These are phyloP conservation scores for Hymenoscyphus repandus DNA, from an alignment of 2,329 filamentous ascomycete species.

Conservation along the genomic window DNA sequence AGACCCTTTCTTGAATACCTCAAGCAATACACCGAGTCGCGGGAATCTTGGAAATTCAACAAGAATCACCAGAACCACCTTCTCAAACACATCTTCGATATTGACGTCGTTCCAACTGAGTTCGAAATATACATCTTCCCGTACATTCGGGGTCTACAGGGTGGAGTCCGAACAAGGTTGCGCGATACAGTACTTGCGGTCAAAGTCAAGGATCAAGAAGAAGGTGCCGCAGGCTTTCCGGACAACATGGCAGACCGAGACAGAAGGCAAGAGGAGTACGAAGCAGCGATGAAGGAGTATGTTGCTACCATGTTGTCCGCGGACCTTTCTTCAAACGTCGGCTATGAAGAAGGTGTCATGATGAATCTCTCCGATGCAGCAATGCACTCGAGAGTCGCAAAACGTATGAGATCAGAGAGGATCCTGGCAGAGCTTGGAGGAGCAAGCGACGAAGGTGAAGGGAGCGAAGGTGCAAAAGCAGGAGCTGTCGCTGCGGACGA, in stretches of 20 bases:
- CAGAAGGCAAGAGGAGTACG: conserved; percentile 36
- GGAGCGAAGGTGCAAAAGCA: conserved; percentile 7
- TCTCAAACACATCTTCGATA: conserved; percentile 75
- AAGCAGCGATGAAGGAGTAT: conserved; percentile 40
- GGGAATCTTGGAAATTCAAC: conserved; percentile 86
- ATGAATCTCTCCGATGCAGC: conserved; percentile 40
- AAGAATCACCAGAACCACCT: conserved; percentile 85
- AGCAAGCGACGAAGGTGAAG: conserved; percentile 8
- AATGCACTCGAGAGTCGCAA: conserved; percentile 51
- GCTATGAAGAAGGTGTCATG: conserved; percentile 30
- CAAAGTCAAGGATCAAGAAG: conserved; percentile 50
- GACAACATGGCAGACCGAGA: conserved; percentile 42
- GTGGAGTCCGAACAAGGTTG: conserved; percentile 65
- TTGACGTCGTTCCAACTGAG: conserved; percentile 62
- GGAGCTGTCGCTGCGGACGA: conserved; percentile 13
- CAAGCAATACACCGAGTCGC: conserved; percentile 65
- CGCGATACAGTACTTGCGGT: conserved; percentile 59
- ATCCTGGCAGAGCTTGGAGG: conserved; percentile 50
- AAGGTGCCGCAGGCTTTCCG: conserved; percentile 43
- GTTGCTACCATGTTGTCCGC: conserved; percentile 25
- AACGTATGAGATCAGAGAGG: conserved; percentile 58
- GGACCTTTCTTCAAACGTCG: conserved; percentile 18
- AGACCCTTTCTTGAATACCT: conserved; percentile 72
- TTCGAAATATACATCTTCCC: conserved; percentile 66
- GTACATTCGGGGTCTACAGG: conserved; percentile 77